A percentile compares a stretch with the other conserved stretches of the same genome.
These are phyloP conservation scores for Neurospora sublineolata DNA, from an alignment of 495 filamentous ascomycete species.

Conservation along the genomic window DNA sequence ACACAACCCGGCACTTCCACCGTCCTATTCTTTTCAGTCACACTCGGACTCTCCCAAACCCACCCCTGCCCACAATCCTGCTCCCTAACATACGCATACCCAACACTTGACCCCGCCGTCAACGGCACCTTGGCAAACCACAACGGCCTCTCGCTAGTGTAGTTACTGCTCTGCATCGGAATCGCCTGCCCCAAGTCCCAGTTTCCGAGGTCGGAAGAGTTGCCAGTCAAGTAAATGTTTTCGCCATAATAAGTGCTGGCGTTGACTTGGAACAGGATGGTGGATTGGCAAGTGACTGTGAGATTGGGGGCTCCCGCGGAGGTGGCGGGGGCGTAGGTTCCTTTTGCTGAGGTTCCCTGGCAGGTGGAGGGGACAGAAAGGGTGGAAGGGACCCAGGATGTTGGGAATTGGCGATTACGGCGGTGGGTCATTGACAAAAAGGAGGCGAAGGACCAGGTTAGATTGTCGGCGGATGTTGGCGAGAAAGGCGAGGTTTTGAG, in stretches of 20 bases:
- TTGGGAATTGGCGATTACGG: constrained; percentile 32
- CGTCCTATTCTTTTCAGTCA: constrained; percentile 5
- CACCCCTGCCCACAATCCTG: constrained; percentile 28
- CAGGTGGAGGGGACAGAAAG: constrained; percentile 41
- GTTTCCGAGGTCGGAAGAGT: constrained; percentile 40
- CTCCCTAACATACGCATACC: constrained; percentile 27
- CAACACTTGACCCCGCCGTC: constrained; percentile 19
- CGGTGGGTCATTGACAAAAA: constrained; percentile 45
- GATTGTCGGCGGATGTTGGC: constrained; percentile 42
- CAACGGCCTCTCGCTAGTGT: constrained; percentile 30
- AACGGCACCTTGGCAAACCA: constrained; percentile 21
- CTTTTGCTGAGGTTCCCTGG: constrained; percentile 33
- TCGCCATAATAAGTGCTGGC: constrained; percentile 43
- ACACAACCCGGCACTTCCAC: constrained; percentile 25
- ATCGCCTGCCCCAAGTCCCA: constrained; percentile 42
- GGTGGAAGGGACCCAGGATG: constrained; percentile 32
- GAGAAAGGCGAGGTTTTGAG: constrained; percentile 33
- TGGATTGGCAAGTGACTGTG: constrained; percentile 39
- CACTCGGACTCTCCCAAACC: constrained; percentile 19
- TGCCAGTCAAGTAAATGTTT: constrained; percentile 46
- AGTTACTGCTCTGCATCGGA: constrained; percentile 40
- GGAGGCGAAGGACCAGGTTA: constrained; percentile 57
- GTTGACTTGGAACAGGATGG: constrained; percentile 30
- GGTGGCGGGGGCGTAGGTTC: constrained; percentile 45
- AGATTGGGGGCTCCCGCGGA: constrained; percentile 36